These are phyloP conservation scores for Aspergillus diversus DNA, from an alignment of 495 filamentous ascomycete species.

Conservation along the genomic window DNA sequence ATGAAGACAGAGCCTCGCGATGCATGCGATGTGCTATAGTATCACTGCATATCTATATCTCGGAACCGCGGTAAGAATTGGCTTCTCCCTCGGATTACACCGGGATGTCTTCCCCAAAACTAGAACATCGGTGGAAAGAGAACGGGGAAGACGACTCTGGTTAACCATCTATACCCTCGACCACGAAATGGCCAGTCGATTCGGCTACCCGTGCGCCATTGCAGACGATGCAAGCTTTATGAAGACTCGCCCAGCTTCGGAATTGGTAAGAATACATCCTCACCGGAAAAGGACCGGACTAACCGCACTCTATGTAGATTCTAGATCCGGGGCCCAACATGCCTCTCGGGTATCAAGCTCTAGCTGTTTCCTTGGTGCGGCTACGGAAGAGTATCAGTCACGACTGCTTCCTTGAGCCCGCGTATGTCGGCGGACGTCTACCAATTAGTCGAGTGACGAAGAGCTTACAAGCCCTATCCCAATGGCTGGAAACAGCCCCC, in stretches of 20 bases:
- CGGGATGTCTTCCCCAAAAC: neutral
- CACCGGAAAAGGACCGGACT: too few relatives aligned
- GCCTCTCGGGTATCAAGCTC: slow-evolving; percentile 1
- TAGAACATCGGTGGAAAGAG: neutral
- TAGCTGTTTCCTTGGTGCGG: neutral
- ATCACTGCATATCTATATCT: slow-evolving; percentile 6
- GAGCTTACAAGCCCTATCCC: neutral
- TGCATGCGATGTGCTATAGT: slow-evolving; percentile 5
- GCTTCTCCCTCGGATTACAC: slow-evolving; percentile 1
- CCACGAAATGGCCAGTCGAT: slow-evolving; percentile 11
- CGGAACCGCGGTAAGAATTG: slow-evolving; percentile 1
- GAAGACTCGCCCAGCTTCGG: neutral
- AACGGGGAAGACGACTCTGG: slow-evolving; percentile 2
- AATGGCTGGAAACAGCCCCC: neutral
- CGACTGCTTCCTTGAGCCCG: slow-evolving; percentile 6
- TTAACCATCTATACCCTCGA: slow-evolving; percentile 4
- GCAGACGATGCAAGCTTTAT: slow-evolving; percentile 1
- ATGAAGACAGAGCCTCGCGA: neutral
- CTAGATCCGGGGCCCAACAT: slow-evolving; percentile 2
- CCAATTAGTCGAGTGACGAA: slow-evolving; percentile 5
- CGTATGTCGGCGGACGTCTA: neutral
- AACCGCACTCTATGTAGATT: neutral
- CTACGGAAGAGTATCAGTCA: neutral
- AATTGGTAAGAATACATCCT: neutral
- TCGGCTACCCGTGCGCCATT: neutral